Evolutionary conservation across 495 filamentous ascomycete genomes (phyloP), one percentile per base, ranked within the genome.

Genomic region (Achaetomiella virescens): DNA sequence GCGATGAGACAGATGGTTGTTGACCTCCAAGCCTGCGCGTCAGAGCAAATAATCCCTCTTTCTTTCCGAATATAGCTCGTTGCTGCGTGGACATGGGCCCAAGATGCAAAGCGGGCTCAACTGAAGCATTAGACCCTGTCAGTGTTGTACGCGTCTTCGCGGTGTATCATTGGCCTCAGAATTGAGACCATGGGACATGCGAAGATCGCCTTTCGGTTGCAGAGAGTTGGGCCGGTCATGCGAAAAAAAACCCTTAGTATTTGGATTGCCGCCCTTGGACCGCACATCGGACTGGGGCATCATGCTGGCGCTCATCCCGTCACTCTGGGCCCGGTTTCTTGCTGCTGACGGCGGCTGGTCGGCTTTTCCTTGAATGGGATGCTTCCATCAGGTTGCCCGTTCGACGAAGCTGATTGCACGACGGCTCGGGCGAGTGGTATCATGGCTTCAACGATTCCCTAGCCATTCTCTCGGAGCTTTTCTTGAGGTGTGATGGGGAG

Each of bases 151-250:
- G 35, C 42, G 40, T 38, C 45, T 17, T 24, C 38, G 21, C 6
- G 27, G n/a, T 45, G 49, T 43, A 59, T 57, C 47, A 62, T 49
- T 55, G 61, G 62, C 62, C 59, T 61, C 61, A 64, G 55, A 41
- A 40, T 40, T 46, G 24, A 40, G 48, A 31, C 36, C 31, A 48
- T 52, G 49, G 24, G 42, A 17, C n/a, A 40, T 36, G 52, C 20
- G 43, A 42, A 42, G 41, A 25, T 14, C 5, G 35, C 29, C 38
- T 10, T 35, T 18, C 17, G 36, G 42, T 38, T 21, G 51, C 51
- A 54, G 41, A 38, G 12, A 12, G 17, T 15, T 12, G 21, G 31
- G 41, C 40, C 27, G 3, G 27, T 22, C 7, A 3, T 24, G 6
- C 3, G 10, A 24, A 8, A 20, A 44, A 20, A 12, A 11, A 17